phyloP scores from a whole-genome alignment of 768 basidiomycete genomes.

The Tricholoma sp. region DNA sequence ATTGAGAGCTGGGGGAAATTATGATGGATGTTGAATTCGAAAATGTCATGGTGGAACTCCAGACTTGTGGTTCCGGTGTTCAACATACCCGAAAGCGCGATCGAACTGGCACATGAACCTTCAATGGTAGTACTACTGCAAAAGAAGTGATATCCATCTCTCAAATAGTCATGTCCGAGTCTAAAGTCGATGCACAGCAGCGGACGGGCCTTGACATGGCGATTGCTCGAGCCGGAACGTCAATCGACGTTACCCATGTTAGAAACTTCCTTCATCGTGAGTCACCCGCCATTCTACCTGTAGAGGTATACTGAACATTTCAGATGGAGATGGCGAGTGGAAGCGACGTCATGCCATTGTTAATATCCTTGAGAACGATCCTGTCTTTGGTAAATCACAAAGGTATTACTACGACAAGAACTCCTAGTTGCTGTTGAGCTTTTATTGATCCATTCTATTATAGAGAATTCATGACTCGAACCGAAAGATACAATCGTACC shows the following conservation, averaged over 20 bases:
- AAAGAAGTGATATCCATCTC: not conserved
- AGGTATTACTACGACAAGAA: conserved; percentile 31
- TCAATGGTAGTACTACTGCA: too few species aligned
- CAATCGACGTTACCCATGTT: conserved; percentile 37
- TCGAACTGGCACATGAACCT: too few species aligned
- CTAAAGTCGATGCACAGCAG: conserved; percentile 31
- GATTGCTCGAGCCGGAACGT: conserved; percentile 38
- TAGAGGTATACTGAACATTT: not conserved
- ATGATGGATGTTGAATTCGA: too few species aligned
- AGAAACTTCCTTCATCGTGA: conserved; percentile 49
- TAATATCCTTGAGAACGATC: conserved; percentile 44
- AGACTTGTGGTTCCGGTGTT: too few species aligned
- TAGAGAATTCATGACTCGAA: conserved; percentile 55
- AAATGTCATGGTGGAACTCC: too few species aligned
- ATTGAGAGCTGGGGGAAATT: too few species aligned
- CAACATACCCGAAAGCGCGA: too few species aligned
- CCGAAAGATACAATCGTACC: conserved; percentile 51
- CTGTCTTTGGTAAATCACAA: conserved; percentile 52
- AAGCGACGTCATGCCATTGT: conserved; percentile 40
- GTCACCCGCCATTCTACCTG: conserved; percentile 10
- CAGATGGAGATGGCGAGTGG: conserved; percentile 51
- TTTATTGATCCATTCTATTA: not conserved
- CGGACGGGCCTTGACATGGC: conserved; percentile 51
- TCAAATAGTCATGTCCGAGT: too few species aligned
- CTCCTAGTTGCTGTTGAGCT: not conserved